Percentiles rank a stretch among this genome's conserved stretches.
phyloP scores from a whole-genome alignment of 1,284 basidiomycete genomes.

The Gomphus bonarii region DNA sequence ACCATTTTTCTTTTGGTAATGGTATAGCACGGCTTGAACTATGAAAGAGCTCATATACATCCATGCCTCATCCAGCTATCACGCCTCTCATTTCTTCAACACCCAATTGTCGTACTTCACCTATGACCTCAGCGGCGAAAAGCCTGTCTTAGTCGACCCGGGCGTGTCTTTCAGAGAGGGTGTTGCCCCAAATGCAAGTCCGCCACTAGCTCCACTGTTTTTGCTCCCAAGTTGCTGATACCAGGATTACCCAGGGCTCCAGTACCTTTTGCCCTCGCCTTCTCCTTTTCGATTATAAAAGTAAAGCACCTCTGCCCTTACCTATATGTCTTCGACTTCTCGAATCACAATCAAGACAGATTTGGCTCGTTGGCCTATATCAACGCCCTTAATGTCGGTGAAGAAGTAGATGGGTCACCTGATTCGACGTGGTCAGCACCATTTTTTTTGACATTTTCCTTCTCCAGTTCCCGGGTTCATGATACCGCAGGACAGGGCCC shows the following conservation, averaged over 20 bases:
- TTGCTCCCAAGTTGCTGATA: conserved; percentile 7
- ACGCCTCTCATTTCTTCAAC: conserved; percentile 74
- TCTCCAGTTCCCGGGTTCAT: background rate
- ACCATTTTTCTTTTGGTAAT: background rate
- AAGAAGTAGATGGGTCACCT: conserved; percentile 21
- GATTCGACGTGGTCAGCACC: conserved; percentile 22
- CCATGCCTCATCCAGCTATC: conserved; percentile 59
- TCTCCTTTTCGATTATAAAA: conserved; percentile 55
- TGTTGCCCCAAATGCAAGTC: conserved; percentile 30
- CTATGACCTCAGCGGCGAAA: conserved; percentile 23
- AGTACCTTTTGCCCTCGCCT: conserved; percentile 51
- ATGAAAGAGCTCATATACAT: conserved; percentile 75
- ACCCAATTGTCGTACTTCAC: conserved; percentile 62
- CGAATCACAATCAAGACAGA: conserved; percentile 33
- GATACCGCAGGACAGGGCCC: conserved; percentile 35
- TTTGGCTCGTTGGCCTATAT: conserved; percentile 46
- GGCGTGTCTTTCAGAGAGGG: conserved; percentile 59
- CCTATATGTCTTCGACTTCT: background rate
- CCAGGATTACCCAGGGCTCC: conserved; percentile 32
- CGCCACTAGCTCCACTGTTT: background rate
- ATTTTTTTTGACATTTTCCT: conserved; percentile 3
- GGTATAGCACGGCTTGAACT: background rate
- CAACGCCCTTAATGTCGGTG: conserved; percentile 29
- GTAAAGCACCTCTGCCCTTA: conserved; percentile 24
- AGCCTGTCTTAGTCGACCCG: conserved; percentile 35